phyloP scores from a whole-genome alignment of 345 rosid species.

The Theobroma cacao region DNA sequence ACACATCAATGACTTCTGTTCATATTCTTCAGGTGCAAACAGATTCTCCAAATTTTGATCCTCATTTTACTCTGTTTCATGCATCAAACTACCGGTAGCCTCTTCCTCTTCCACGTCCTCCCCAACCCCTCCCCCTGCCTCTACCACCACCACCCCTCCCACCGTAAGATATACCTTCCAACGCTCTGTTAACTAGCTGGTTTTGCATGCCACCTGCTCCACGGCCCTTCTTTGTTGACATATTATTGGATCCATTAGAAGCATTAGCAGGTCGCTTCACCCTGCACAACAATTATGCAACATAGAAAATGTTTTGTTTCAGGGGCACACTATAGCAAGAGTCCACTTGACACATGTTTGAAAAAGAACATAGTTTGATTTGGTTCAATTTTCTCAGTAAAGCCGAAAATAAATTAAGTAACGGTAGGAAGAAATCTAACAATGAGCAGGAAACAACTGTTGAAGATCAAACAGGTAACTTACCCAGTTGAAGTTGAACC shows the following conservation, averaged over 20 bases:
- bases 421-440: not conserved
- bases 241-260: constrained; percentile 51
- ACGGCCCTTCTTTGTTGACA: constrained; percentile 62
- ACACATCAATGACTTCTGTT: constrained; percentile 19
- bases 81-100: constrained; percentile 36
- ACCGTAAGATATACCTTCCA: constrained; percentile 82
- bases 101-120: constrained; percentile 72
- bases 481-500: constrained; percentile 60
- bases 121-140: constrained; percentile 57
- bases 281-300: constrained; percentile 37
- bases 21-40: constrained; percentile 6
- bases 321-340: not conserved
- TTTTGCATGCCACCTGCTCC: constrained; percentile 61
- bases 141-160: constrained; percentile 69
- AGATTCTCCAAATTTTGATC: constrained; percentile 4
- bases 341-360: not conserved
- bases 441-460: not conserved
- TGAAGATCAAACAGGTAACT: constrained; percentile 1
- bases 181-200: constrained; percentile 87
- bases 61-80: not conserved
- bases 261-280: constrained; percentile 71
- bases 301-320: not conserved
- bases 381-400: not conserved
- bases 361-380: not conserved
- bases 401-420: not conserved